Conservation (phyloP, 129 eudicot genomes). For the Saussurea involucrata region DNA sequence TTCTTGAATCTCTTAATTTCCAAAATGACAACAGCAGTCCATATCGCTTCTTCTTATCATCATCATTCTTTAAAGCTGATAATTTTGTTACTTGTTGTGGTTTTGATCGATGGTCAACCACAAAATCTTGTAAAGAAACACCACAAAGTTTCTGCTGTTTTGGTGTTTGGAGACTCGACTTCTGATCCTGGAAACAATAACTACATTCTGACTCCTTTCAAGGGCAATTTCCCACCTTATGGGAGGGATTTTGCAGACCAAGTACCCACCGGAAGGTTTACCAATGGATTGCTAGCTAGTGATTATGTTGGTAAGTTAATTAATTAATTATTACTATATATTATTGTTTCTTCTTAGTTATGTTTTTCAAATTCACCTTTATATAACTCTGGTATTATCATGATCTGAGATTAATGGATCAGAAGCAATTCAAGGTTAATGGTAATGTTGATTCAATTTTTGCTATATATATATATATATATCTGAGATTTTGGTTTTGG, state of each 20-base stretch:
- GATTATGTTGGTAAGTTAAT: slow-evolving; percentile 44
- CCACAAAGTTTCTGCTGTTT: slow-evolving; percentile 43
- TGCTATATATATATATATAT: not conserved
- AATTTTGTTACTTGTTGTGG: slow-evolving; percentile 10
- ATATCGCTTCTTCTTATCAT: not conserved
- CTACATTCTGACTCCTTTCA: slow-evolving; percentile 36
- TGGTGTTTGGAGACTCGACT: slow-evolving; percentile 82
- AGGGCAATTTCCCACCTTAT: slow-evolving; percentile 69
- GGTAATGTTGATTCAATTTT: not conserved
- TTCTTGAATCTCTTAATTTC: slow-evolving; percentile 23
- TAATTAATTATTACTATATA: not conserved
- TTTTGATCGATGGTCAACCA: slow-evolving; percentile 18
- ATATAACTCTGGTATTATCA: not conserved
- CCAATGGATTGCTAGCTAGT: slow-evolving; percentile 43
- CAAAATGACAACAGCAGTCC: slow-evolving; percentile 9
- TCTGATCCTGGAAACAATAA: slow-evolving; percentile 77
- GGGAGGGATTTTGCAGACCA: slow-evolving; percentile 60
- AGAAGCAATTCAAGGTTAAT: no score
- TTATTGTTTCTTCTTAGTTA: no score
- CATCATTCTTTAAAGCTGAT: not conserved
- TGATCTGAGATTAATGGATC: not conserved
- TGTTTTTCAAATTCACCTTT: not conserved
- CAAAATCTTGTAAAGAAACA: not conserved
- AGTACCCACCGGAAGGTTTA: slow-evolving; percentile 66
- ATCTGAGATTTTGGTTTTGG: not conserved